phyloP scores from a whole-genome alignment of 169 alveolate species.

The Miamiensis avidus region DNA sequence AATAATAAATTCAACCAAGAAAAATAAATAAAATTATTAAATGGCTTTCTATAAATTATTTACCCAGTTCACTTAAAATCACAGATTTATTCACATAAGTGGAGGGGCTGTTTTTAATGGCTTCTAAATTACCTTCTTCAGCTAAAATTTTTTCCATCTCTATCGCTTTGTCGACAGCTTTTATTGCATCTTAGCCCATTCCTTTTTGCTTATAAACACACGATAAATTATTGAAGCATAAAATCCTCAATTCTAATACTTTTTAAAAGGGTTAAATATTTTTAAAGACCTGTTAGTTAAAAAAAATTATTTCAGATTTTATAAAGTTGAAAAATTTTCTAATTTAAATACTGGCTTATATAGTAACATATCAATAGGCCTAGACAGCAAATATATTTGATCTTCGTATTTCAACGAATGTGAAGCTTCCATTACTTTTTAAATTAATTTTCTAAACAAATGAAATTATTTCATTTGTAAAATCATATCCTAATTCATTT shows the following conservation, averaged over 20 bases:
- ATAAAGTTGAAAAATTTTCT: not conserved
- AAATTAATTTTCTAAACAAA: slow-evolving; percentile 16
- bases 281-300: not conserved
- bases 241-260: slow-evolving; percentile 21
- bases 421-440: slow-evolving; percentile 6
- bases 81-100: slow-evolving; percentile 16
- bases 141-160: slow-evolving; percentile 22
- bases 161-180: slow-evolving; percentile 19
- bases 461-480: slow-evolving; percentile 11
- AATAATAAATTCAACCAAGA: no score
- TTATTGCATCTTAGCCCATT: slow-evolving; percentile 15
- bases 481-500: slow-evolving; percentile 3
- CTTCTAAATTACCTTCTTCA: slow-evolving; percentile 1
- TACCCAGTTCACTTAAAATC: slow-evolving; percentile 1
- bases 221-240: slow-evolving; percentile 16
- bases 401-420: slow-evolving; percentile 5
- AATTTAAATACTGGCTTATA: slow-evolving; percentile 6
- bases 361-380: slow-evolving; percentile 17
- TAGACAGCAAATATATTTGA: not conserved
- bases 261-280: not conserved
- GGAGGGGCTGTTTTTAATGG: slow-evolving; percentile 13
- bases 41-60: not conserved
- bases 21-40: no score
- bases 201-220: slow-evolving; percentile 9
- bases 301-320: not conserved